Conservation (phyloP, 2,329 filamentous ascomycete genomes). For the Fusarium nygamai region DNA sequence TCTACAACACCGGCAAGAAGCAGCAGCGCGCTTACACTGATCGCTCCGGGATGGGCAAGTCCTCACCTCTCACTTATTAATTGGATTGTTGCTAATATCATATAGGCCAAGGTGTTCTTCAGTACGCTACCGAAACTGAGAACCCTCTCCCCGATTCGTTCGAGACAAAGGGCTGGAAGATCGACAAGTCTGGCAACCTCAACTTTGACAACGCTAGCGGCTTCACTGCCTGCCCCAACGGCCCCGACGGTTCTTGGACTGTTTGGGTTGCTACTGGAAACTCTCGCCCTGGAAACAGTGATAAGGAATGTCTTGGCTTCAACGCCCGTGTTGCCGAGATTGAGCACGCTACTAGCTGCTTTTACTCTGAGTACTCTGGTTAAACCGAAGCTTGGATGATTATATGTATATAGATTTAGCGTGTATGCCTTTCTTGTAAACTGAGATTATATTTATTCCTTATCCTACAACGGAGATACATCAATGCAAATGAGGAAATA, state of each 20-base stretch:
- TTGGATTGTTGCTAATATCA: background rate
- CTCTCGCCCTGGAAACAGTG: slow-evolving; percentile 47
- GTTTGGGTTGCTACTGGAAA: slow-evolving; percentile 50
- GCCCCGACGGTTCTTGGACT: slow-evolving; percentile 52
- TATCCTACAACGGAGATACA: fast-evolving
- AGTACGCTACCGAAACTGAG: slow-evolving; percentile 57
- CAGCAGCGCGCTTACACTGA: slow-evolving; percentile 64
- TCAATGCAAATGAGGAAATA: fast-evolving
- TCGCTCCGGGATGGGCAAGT: slow-evolving; percentile 67
- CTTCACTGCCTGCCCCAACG: slow-evolving; percentile 63
- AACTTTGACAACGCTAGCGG: slow-evolving; percentile 5
- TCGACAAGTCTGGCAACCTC: slow-evolving; percentile 48
- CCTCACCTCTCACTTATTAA: fast-evolving
- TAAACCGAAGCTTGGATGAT: background rate
- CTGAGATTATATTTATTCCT: background rate
- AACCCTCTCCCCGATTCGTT: slow-evolving; percentile 48
- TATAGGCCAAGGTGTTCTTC: slow-evolving; percentile 62
- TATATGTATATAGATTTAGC: background rate
- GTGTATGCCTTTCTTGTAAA: background rate
- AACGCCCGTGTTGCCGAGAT: slow-evolving; percentile 42
- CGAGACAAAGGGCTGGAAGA: slow-evolving; percentile 59
- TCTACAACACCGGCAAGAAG: slow-evolving; percentile 55
- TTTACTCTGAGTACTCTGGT: slow-evolving; percentile 44
- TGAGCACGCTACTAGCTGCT: slow-evolving; percentile 48
- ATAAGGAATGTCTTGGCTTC: slow-evolving; percentile 52